Conservation (phyloP, 169 alveolate genomes). For the Theileria sp. region DNA sequence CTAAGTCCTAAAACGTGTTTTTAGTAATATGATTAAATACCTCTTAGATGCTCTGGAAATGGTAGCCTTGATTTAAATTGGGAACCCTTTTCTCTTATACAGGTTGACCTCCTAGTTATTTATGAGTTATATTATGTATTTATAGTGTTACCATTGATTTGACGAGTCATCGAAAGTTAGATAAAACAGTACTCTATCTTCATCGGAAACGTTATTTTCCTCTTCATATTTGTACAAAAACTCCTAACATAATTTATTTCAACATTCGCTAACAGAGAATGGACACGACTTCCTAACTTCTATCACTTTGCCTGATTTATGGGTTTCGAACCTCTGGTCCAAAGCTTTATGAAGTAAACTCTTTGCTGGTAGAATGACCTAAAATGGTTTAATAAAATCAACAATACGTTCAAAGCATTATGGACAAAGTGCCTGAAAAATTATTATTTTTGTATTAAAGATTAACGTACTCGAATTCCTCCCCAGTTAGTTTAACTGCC, state of each 20-base stretch:
- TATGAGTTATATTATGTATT: not conserved
- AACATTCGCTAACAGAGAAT: constrained; percentile 32
- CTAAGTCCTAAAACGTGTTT: constrained; percentile 44
- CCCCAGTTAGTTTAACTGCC: constrained; percentile 47
- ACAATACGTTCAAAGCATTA: constrained; percentile 75
- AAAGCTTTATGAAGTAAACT: constrained; percentile 56
- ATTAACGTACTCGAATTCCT: constrained; percentile 44
- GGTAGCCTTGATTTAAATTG: constrained; percentile 71
- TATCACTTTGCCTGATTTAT: constrained; percentile 75
- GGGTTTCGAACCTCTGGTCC: constrained; percentile 64
- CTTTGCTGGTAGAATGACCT: constrained; percentile 71
- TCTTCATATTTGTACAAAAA: constrained; percentile 68
- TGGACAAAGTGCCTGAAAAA: constrained; percentile 64
- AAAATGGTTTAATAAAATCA: constrained; percentile 32
- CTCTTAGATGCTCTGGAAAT: constrained; percentile 73
- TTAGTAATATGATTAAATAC: constrained; percentile 6
- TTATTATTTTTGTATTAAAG: not conserved
- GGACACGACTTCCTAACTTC: constrained; percentile 71
- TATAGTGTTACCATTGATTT: constrained; percentile 33
- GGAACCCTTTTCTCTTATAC: constrained; percentile 59
- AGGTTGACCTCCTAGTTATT: constrained; percentile 49
- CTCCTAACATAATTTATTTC: constrained; percentile 21
- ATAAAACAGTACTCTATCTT: constrained; percentile 58
- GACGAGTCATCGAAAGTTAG: constrained; percentile 51
- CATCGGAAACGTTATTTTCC: constrained; percentile 34